A percentile compares a stretch with the other conserved stretches of the same genome.
Conservation (phyloP, 768 basidiomycete species). For the Russula virescens region DNA sequence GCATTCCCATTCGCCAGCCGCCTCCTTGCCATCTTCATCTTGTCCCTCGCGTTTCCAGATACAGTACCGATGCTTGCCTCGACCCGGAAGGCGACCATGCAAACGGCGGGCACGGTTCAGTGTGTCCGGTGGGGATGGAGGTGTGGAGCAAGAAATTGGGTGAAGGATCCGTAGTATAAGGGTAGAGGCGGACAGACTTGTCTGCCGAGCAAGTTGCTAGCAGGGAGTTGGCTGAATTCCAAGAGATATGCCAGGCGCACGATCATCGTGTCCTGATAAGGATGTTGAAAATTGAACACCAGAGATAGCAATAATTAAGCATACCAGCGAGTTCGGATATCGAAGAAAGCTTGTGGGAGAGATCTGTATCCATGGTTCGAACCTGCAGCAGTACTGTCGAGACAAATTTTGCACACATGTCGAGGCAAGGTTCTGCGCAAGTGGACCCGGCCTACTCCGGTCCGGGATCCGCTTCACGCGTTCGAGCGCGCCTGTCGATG, state of each 20-base stretch:
- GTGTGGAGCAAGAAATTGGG: constrained; percentile 48
- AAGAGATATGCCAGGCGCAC: constrained; percentile 57
- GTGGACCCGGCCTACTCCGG: constrained; percentile 3
- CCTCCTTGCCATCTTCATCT: constrained; percentile 34
- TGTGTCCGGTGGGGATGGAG: constrained; percentile 78
- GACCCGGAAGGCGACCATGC: constrained; percentile 88
- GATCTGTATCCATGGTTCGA: not conserved
- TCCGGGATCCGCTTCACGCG: not conserved
- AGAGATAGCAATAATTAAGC: not conserved
- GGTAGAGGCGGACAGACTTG: constrained; percentile 83
- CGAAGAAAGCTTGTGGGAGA: constrained; percentile 14
- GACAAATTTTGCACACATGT: no score
- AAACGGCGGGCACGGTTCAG: constrained; percentile 76
- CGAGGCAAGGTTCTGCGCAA: not conserved
- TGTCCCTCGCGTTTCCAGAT: constrained; percentile 75
- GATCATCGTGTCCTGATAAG: constrained; percentile 63
- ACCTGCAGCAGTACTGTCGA: not conserved
- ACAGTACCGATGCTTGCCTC: constrained; percentile 71
- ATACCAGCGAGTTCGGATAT: not conserved
- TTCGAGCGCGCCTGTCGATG: not conserved
- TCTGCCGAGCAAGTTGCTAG: constrained; percentile 94
- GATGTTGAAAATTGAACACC: no score
- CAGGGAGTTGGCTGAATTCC: constrained; percentile 78
- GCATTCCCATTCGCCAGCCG: constrained; percentile 73
- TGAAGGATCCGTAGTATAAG: constrained; percentile 41